These are phyloP conservation scores for Austroboletus niveus DNA, from an alignment of 1,284 basidiomycete species.

Conservation along the genomic window DNA sequence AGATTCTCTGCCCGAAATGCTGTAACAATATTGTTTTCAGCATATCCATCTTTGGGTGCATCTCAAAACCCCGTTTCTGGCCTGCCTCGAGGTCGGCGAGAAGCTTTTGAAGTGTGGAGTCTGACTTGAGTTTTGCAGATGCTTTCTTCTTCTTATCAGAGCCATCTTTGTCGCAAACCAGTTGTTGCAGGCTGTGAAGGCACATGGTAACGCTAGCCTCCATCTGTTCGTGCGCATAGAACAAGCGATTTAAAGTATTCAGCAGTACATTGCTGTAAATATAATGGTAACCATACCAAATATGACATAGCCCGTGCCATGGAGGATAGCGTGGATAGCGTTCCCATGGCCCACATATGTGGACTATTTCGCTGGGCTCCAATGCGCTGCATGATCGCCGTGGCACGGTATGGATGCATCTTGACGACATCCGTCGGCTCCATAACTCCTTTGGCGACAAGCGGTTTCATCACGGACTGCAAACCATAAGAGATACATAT, in stretches of 20 bases:
- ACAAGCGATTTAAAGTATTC: not conserved
- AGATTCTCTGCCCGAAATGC: constrained; percentile 70
- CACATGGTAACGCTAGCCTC: constrained; percentile 84
- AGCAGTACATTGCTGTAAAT: not conserved
- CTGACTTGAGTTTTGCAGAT: constrained; percentile 45
- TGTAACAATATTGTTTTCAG: constrained; percentile 75
- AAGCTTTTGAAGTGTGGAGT: constrained; percentile 60
- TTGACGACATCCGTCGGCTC: constrained; percentile 35
- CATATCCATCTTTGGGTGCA: constrained; percentile 94
- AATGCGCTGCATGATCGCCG: constrained; percentile 52
- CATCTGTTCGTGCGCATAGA: constrained; percentile 46
- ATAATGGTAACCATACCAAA: constrained; percentile 49
- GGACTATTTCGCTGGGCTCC: constrained; percentile 42
- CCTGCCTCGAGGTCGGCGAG: constrained; percentile 64
- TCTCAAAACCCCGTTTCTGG: constrained; percentile 49
- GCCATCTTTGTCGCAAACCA: constrained; percentile 39
- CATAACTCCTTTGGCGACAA: constrained; percentile 31
- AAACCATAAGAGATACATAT: constrained; percentile 6
- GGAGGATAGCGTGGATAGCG: constrained; percentile 46
- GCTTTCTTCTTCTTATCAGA: constrained; percentile 40
- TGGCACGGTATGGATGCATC: constrained; percentile 36
- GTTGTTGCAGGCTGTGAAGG: constrained; percentile 54
- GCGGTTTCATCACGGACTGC: constrained; percentile 42
- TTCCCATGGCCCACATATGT: constrained; percentile 41
- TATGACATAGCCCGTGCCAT: constrained; percentile 82